Percentiles rank a stretch among this genome's conserved stretches.
Evolutionary conservation across 257 asterid species (phyloP).

Genomic region (Solanum etuberosum): DNA sequence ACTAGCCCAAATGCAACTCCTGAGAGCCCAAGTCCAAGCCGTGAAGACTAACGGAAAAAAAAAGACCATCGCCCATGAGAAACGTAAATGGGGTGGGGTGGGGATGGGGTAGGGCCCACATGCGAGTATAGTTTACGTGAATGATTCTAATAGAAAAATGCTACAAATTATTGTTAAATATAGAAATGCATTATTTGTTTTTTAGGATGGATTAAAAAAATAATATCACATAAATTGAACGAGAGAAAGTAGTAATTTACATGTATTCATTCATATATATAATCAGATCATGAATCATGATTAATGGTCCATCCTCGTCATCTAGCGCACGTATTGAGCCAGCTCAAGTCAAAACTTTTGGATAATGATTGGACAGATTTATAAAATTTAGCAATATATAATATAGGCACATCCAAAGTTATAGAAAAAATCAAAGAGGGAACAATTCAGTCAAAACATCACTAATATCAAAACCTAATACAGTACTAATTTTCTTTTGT

Average conservation of each 20-base stretch:
- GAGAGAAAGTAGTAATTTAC: too few relatives aligned
- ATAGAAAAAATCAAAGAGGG: background rate
- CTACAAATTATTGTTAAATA: too few relatives aligned
- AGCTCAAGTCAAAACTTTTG: background rate
- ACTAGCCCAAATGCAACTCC: background rate
- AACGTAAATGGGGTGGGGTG: too few relatives aligned
- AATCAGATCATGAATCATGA: background rate
- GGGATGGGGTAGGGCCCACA: too few relatives aligned
- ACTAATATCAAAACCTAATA: slow-evolving; percentile 12
- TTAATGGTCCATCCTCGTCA: background rate
- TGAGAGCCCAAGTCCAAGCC: too few relatives aligned
- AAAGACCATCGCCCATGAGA: too few relatives aligned
- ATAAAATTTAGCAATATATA: background rate
- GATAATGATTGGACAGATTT: slow-evolving; percentile 27
- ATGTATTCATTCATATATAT: background rate
- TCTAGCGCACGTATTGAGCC: background rate
- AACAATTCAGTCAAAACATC: slow-evolving; percentile 2
- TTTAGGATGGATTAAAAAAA: too few relatives aligned
- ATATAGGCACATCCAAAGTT: slow-evolving; percentile 1
- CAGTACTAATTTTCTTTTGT: background rate
- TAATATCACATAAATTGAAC: too few relatives aligned
- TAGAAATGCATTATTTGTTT: too few relatives aligned
- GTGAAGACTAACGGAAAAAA: too few relatives aligned
- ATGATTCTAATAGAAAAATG: too few relatives aligned
- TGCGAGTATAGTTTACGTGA: too few relatives aligned